phyloP scores from a whole-genome alignment of 1,284 basidiomycete species.

The Pseudozyma hubeiensis region DNA sequence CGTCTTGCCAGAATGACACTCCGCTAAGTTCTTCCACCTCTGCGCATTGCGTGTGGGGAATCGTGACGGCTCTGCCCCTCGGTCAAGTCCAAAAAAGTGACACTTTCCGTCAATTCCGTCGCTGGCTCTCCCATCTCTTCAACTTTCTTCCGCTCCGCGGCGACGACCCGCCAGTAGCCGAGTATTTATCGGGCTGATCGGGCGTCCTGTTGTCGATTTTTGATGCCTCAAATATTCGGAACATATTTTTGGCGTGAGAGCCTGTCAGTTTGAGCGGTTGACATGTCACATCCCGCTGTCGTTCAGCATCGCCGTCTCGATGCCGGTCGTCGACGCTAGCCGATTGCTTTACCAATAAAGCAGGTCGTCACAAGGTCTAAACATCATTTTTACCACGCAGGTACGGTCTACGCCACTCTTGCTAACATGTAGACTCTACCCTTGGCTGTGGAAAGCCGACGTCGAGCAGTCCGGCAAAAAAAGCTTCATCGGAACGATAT shows the following conservation, averaged over 20 bases:
- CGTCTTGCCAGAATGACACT: not conserved
- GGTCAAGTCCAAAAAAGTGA: not conserved
- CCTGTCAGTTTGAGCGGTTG: conserved; percentile 11
- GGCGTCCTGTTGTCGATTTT: not conserved
- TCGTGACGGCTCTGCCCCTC: not conserved
- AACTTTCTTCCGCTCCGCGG: conserved; percentile 51
- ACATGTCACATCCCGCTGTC: conserved; percentile 17
- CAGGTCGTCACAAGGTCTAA: conserved; percentile 1
- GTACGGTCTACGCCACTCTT: conserved; percentile 4
- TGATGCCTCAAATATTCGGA: not conserved
- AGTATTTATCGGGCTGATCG: conserved; percentile 3
- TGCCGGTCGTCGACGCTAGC: not conserved
- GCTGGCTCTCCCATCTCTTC: not conserved
- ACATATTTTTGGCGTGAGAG: not conserved
- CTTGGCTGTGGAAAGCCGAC: not conserved
- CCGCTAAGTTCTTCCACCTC: conserved; percentile 25
- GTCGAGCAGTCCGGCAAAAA: not conserved
- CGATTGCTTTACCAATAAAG: not conserved
- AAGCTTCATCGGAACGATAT: not conserved
- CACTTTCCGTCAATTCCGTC: conserved; percentile 38
- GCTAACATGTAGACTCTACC: conserved; percentile 12
- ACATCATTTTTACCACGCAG: not conserved
- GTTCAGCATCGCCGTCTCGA: not conserved
- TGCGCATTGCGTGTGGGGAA: conserved; percentile 14
- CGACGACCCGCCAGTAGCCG: conserved; percentile 22